These are phyloP conservation scores for Erythrophleum ivorense DNA, from an alignment of 331 rosid species.

Conservation along the genomic window DNA sequence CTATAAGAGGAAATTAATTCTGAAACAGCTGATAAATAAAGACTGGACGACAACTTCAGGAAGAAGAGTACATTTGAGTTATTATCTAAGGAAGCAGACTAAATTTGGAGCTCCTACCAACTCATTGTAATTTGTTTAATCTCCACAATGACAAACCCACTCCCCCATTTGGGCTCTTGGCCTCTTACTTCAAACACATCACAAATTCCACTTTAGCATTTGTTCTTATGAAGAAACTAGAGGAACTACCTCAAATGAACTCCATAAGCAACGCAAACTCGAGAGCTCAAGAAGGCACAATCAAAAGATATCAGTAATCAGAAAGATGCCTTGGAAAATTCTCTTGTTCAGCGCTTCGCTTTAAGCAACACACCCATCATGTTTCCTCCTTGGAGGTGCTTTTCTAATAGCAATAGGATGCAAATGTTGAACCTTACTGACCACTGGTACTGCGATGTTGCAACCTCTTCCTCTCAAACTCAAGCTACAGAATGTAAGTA, in stretches of 20 bases:
- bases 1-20: background rate
- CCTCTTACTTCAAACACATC: conserved; percentile 40
- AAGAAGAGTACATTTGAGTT: too few species aligned
- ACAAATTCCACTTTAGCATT: conserved; percentile 38
- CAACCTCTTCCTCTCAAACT: conserved; percentile 84
- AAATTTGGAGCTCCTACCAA: conserved; percentile 29
- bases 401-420: conserved; percentile 38
- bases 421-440: conserved; percentile 52
- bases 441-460: conserved; percentile 67
- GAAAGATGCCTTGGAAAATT: conserved; percentile 45
- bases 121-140: conserved; percentile 35
- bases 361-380: conserved; percentile 45
- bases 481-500: conserved; percentile 60
- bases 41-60: conserved; percentile 23
- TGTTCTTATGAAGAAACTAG: conserved; percentile 39
- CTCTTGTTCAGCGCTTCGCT: conserved; percentile 42
- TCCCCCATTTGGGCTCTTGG: conserved; percentile 34
- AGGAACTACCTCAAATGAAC: conserved; percentile 49
- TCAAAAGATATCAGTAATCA: conserved; percentile 48
- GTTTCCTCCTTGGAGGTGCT: conserved; percentile 35
- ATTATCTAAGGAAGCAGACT: conserved; percentile 30
- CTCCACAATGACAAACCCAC: conserved; percentile 33
- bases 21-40: background rate
- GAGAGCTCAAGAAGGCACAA: conserved; percentile 48
- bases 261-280: conserved; percentile 50